Conservation (phyloP, 2,329 filamentous ascomycete genomes). For the Fusarium praegraminearum region DNA sequence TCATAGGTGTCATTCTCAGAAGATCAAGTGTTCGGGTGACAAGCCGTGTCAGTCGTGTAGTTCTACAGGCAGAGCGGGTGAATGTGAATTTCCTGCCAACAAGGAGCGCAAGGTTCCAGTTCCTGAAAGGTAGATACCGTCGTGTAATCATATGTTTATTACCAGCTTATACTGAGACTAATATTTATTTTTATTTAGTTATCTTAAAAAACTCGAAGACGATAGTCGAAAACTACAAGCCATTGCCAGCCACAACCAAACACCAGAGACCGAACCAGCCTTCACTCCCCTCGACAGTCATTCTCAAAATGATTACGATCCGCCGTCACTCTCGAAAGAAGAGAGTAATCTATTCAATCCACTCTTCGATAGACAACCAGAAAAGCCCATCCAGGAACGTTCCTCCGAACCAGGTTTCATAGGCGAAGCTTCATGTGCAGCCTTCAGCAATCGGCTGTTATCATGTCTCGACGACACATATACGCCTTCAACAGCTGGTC, state of each 20-base stretch:
- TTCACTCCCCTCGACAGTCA: conserved; percentile 20
- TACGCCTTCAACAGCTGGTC: conserved; percentile 44
- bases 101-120: conserved; percentile 57
- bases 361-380: conserved; percentile 42
- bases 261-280: conserved; percentile 23
- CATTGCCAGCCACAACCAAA: conserved; percentile 21
- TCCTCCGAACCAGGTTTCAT: conserved; percentile 47
- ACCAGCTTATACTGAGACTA: neutral
- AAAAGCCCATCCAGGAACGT: conserved; percentile 30
- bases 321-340: conserved; percentile 40
- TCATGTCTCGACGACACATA: conserved; percentile 48
- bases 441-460: conserved; percentile 48
- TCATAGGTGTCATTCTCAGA: conserved; percentile 58
- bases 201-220: conserved; percentile 34
- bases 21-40: conserved; percentile 61
- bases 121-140: conserved; percentile 21
- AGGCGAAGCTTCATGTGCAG: conserved; percentile 49
- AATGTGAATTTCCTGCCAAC: conserved; percentile 56
- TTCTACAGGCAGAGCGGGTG: conserved; percentile 51
- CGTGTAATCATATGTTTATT: neutral
- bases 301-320: conserved; percentile 38
- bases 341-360: conserved; percentile 49
- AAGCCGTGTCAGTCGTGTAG: conserved; percentile 57
- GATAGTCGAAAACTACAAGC: conserved; percentile 25
- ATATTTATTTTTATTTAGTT: neutral